phyloP scores from a whole-genome alignment of 1,284 basidiomycete species.

The Microbotryomycetes sp. region DNA sequence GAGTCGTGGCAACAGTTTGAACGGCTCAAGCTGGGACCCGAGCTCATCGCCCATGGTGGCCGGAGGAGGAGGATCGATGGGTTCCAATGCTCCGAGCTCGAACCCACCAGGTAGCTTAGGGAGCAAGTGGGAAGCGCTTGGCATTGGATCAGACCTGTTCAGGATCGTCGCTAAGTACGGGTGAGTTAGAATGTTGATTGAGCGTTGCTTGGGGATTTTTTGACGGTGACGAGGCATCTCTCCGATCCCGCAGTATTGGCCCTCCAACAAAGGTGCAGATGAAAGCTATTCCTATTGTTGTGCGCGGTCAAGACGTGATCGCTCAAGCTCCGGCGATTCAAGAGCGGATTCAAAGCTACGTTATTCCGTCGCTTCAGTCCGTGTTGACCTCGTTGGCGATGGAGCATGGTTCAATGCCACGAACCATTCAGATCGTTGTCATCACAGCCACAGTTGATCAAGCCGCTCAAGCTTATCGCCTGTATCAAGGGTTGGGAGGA shows the following conservation, averaged over 20 bases:
- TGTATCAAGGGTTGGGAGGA: slow-evolving; percentile 88
- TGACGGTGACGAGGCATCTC: not conserved
- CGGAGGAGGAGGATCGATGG: slow-evolving; percentile 1
- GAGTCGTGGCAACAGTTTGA: not conserved
- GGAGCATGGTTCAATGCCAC: slow-evolving; percentile 49
- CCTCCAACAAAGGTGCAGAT: slow-evolving; percentile 99
- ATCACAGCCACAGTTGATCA: slow-evolving; percentile 97
- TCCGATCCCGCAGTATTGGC: slow-evolving; percentile 58
- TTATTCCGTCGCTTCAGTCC: slow-evolving; percentile 65
- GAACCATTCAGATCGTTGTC: slow-evolving; percentile 81
- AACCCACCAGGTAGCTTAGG: slow-evolving; percentile 63
- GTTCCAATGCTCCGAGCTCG: slow-evolving; percentile 1
- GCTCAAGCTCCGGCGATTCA: slow-evolving; percentile 97
- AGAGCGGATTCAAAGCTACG: slow-evolving; percentile 92
- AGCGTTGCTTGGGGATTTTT: not conserved
- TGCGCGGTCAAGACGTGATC: slow-evolving; percentile 90
- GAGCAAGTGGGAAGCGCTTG: slow-evolving; percentile 93
- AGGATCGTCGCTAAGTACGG: slow-evolving; percentile 89
- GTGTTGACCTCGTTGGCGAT: slow-evolving; percentile 46
- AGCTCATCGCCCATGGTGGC: slow-evolving; percentile 12
- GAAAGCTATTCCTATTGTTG: slow-evolving; percentile 86
- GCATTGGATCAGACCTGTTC: slow-evolving; percentile 76
- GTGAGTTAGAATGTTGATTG: too few species aligned
- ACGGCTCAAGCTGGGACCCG: not conserved
- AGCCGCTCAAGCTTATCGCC: slow-evolving; percentile 94